phyloP scores from a whole-genome alignment of 306 rosid species.

The Myrica gale region DNA sequence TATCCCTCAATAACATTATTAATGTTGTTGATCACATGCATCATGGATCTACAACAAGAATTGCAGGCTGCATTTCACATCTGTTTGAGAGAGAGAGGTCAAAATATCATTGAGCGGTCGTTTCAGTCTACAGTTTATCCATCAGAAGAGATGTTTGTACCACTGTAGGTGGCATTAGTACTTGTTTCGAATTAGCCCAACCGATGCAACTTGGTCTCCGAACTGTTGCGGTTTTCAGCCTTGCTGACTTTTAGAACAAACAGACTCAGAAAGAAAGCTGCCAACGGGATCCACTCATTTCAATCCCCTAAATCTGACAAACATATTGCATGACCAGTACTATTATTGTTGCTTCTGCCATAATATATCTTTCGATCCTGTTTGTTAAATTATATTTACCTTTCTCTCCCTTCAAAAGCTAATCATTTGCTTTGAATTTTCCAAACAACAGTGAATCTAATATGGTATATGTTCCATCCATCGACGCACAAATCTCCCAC shows the following conservation, averaged over 20 bases:
- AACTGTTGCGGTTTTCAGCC: conserved; percentile 38
- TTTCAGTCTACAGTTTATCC: conserved; percentile 56
- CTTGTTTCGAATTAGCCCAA: conserved; percentile 45
- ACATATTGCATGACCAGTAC: conserved; percentile 27
- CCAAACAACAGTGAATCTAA: conserved; percentile 51
- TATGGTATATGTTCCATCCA: conserved; percentile 68
- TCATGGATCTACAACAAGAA: conserved; percentile 11
- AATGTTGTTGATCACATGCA: background rate
- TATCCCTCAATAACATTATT: background rate
- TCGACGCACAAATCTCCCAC: conserved; percentile 53
- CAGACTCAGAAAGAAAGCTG: conserved; percentile 38
- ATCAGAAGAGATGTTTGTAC: conserved; percentile 33
- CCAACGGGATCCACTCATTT: conserved; percentile 46
- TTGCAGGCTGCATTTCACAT: conserved; percentile 29
- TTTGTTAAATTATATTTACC: background rate
- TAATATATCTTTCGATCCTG: conserved; percentile 10
- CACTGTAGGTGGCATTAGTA: conserved; percentile 46
- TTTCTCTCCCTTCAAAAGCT: conserved; percentile 35
- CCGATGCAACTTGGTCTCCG: conserved; percentile 49
- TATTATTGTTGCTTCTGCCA: conserved; percentile 36
- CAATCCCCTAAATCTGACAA: conserved; percentile 21
- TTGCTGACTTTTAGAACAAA: conserved; percentile 31
- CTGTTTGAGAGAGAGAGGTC: conserved; percentile 30
- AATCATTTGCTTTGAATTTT: conserved; percentile 74
- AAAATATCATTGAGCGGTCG: conserved; percentile 60